Conservation (phyloP, 306 rosid species). For the Rubus parviflorus region DNA sequence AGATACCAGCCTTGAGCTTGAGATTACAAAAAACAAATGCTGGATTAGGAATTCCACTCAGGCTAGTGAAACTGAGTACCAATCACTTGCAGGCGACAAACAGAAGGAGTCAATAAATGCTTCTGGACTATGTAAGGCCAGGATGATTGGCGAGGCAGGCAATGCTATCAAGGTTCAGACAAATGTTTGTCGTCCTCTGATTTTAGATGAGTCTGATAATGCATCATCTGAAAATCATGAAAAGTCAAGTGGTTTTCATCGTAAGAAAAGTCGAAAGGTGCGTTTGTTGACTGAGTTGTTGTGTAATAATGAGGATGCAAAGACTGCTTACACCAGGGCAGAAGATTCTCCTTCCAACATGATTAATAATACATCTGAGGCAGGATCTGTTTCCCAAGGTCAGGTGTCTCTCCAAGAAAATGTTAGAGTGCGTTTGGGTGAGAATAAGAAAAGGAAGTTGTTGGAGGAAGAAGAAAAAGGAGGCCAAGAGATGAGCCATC, state of each 20-base stretch:
- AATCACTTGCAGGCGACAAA: constrained; percentile 36
- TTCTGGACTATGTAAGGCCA: constrained; percentile 25
- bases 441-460: constrained; percentile 63
- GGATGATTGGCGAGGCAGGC: constrained; percentile 27
- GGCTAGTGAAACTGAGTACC: constrained; percentile 39
- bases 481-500: constrained; percentile 35
- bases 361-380: constrained; percentile 43
- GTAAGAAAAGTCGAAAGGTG: constrained; percentile 70
- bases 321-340: constrained; percentile 33
- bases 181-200: constrained; percentile 30
- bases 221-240: constrained; percentile 45
- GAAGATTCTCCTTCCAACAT: constrained; percentile 48
- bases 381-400: constrained; percentile 41
- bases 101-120: constrained; percentile 31
- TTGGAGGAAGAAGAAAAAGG: constrained; percentile 47
- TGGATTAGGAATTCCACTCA: constrained; percentile 41
- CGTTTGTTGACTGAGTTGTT: constrained; percentile 86
- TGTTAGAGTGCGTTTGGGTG: constrained; percentile 33
- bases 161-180: constrained; percentile 36
- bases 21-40: constrained; percentile 37
- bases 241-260: constrained; percentile 51
- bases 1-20: constrained; percentile 42
- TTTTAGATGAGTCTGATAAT: constrained; percentile 38
- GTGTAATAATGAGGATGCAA: constrained; percentile 52
- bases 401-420: constrained; percentile 53